phyloP scores from a whole-genome alignment of 2,329 filamentous ascomycete species.

The Microcera coccophila region DNA sequence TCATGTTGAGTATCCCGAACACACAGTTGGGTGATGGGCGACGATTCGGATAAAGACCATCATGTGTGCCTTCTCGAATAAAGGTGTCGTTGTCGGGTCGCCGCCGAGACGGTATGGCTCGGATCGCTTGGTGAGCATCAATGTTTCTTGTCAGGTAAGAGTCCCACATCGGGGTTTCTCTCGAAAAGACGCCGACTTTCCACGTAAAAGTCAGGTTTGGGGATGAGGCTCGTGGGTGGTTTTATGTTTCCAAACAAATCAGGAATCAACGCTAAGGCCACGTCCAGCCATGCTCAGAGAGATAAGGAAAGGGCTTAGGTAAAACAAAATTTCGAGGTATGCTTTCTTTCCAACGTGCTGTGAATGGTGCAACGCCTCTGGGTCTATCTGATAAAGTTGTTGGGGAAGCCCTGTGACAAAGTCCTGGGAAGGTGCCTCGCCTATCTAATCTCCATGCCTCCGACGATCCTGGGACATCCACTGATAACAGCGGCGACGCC shows the following conservation, averaged over 20 bases:
- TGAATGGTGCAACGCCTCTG: background rate
- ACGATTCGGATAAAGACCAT: too few species aligned
- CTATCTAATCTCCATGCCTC: conserved; percentile 2
- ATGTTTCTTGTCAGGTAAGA: too few species aligned
- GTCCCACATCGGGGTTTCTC: too few species aligned
- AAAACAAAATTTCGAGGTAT: background rate
- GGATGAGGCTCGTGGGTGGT: too few species aligned
- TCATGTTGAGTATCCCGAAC: too few species aligned
- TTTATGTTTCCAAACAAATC: background rate
- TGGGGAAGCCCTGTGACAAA: background rate
- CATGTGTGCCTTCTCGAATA: too few species aligned
- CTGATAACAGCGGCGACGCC: background rate
- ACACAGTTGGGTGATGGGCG: too few species aligned
- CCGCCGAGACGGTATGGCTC: too few species aligned
- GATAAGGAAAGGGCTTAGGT: background rate
- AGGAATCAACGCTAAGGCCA: background rate
- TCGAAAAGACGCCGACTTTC: too few species aligned
- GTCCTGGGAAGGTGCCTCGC: background rate
- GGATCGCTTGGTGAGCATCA: too few species aligned
- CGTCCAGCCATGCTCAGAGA: background rate
- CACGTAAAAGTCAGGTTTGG: too few species aligned
- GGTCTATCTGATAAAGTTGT: background rate
- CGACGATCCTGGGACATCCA: background rate
- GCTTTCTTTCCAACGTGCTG: background rate
- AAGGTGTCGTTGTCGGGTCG: too few species aligned